phyloP scores from a whole-genome alignment of 2,329 filamentous ascomycete genomes.

The Calonectria pseudoreteaudii region DNA sequence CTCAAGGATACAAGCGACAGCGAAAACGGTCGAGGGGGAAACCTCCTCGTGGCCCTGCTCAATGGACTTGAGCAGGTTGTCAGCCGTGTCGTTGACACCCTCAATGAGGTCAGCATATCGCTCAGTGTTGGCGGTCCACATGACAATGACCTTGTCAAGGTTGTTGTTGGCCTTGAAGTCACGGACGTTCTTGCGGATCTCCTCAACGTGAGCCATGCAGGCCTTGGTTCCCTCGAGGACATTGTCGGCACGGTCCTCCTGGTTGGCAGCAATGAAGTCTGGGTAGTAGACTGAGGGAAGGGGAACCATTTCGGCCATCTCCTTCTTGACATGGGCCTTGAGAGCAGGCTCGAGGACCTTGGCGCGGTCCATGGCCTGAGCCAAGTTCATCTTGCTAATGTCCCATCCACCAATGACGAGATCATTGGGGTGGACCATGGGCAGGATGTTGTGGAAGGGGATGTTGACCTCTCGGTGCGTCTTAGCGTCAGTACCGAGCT shows the following conservation, averaged over 20 bases:
- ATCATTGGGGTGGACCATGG: slow-evolving; percentile 98
- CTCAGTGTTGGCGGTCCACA: slow-evolving; percentile 99
- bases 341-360: slow-evolving; percentile 95
- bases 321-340: slow-evolving; percentile 90
- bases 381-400: slow-evolving; percentile 90
- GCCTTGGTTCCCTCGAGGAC: slow-evolving; percentile 86
- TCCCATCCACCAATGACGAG: slow-evolving; percentile 97
- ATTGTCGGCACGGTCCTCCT: slow-evolving; percentile 96
- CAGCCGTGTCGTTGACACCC: slow-evolving; percentile 96
- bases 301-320: slow-evolving; percentile 89
- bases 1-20: slow-evolving; percentile 93
- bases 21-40: slow-evolving; percentile 95
- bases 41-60: slow-evolving; percentile 89
- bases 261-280: slow-evolving; percentile 98
- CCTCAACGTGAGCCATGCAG: slow-evolving; percentile 87
- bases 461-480: slow-evolving; percentile 94
- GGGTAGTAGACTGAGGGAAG: slow-evolving; percentile 98
- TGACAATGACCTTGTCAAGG: slow-evolving; percentile 95
- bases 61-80: slow-evolving; percentile 91
- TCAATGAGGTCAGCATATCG: slow-evolving; percentile 89
- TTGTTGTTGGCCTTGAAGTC: slow-evolving; percentile 89
- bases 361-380: slow-evolving; percentile 94
- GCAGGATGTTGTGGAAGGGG: slow-evolving; percentile 92
- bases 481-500: slow-evolving; percentile 88
- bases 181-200: slow-evolving; percentile 92